Evolutionary conservation across 2,329 filamentous ascomycete species (phyloP).

Genomic region (Fusarium nematophilum): DNA sequence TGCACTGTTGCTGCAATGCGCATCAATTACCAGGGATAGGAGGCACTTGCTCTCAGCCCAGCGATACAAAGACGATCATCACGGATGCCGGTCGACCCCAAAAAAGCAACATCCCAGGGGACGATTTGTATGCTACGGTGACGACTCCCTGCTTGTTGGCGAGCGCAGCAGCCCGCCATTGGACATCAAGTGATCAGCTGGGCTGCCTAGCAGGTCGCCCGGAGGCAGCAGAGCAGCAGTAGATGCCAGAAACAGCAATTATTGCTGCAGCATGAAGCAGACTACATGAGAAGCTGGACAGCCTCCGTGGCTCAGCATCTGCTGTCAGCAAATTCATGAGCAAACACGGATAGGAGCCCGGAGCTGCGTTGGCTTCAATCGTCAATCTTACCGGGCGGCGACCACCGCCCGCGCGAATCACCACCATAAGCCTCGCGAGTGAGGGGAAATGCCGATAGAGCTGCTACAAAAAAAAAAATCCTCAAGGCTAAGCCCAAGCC

Average conservation of each 20-base stretch:
- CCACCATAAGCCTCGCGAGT: no score
- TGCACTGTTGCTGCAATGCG: conserved; percentile 25
- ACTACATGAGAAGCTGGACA: not conserved
- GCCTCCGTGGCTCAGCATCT: not conserved
- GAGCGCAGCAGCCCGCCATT: conserved; percentile 23
- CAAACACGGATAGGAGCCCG: no score
- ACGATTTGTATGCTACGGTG: conserved; percentile 23
- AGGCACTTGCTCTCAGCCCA: conserved; percentile 6
- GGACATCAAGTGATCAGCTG: conserved; percentile 30
- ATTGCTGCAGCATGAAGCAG: conserved; percentile 18
- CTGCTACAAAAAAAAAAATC: conserved; percentile 20
- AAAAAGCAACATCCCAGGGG: conserved; percentile 27
- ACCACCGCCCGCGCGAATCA: not conserved
- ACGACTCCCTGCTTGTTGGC: conserved; percentile 29
- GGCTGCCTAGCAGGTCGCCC: conserved; percentile 27
- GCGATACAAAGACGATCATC: conserved; percentile 15
- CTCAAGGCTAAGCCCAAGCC: conserved; percentile 16
- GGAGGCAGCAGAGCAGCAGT: conserved; percentile 27
- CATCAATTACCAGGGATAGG: conserved; percentile 12
- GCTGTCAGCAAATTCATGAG: conserved; percentile 7
- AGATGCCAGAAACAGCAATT: conserved; percentile 6
- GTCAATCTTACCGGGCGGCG: conserved; percentile 1
- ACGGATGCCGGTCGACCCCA: conserved; percentile 18
- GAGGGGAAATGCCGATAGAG: conserved; percentile 7
- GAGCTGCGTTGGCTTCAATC: no score